Evolutionary conservation across 371 early-diverging fungal genomes (phyloP).

Genomic region (Lichtheimia hyalospora): DNA sequence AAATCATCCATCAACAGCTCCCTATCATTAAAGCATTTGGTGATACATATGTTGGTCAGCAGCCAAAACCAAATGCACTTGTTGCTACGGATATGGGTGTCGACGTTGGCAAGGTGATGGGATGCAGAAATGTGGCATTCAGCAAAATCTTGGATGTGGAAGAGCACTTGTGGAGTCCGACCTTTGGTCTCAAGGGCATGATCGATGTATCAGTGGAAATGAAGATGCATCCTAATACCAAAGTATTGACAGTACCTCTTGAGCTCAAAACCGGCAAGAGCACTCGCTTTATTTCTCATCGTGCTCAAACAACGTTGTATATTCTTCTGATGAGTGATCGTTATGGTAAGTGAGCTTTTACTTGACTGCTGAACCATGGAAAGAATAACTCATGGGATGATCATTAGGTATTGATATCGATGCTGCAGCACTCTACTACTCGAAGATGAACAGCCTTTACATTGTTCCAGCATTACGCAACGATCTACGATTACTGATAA

Average conservation of each 20-base stretch:
- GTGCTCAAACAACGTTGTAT: slow-evolving; percentile 87
- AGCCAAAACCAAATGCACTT: slow-evolving; percentile 18
- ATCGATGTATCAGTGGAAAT: slow-evolving; percentile 79
- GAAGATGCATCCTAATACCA: slow-evolving; percentile 26
- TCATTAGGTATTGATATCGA: slow-evolving; percentile 58
- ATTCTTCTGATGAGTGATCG: slow-evolving; percentile 84
- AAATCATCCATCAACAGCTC: slow-evolving; percentile 40
- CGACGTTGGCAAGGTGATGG: slow-evolving; percentile 10
- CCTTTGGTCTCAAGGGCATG: slow-evolving; percentile 91
- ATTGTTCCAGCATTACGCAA: slow-evolving; percentile 59
- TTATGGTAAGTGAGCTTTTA: slow-evolving; percentile 56
- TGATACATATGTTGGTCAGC: slow-evolving; percentile 9
- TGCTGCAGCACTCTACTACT: slow-evolving; percentile 78
- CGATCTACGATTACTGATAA: slow-evolving; percentile 74
- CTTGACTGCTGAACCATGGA: background rate
- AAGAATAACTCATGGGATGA: background rate
- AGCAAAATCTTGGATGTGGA: slow-evolving; percentile 83
- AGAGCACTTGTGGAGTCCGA: slow-evolving; percentile 91
- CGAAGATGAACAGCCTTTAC: slow-evolving; percentile 62
- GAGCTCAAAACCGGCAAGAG: slow-evolving; percentile 90
- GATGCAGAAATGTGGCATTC: slow-evolving; percentile 49
- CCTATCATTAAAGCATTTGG: slow-evolving; percentile 23
- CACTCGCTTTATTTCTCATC: slow-evolving; percentile 61
- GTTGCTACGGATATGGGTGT: slow-evolving; percentile 23
- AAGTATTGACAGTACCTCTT: slow-evolving; percentile 66